Evolutionary conservation across 148 eudicot genomes (phyloP), one percentile per base, ranked within the genome.

Genomic region (Nepenthes mirabilis): DNA sequence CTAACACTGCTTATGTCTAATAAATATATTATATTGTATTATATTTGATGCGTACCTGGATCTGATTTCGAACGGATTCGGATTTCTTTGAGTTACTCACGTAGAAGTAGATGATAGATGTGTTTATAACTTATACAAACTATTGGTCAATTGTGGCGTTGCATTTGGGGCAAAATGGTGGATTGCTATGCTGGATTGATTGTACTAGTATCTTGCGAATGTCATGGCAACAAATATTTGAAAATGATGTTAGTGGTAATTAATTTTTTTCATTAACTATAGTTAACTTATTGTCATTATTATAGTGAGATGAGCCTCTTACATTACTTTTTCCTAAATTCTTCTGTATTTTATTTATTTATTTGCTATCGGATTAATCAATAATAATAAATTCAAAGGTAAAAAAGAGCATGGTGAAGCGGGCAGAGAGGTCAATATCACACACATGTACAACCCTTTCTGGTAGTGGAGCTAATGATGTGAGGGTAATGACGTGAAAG

Each of bases 41-140:
- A 23, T 23, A 23, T 23, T 23, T n/a, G n/a, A n/a, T n/a, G n/a
- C n/a, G n/a, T n/a, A n/a, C n/a, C n/a, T n/a, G n/a, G n/a, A n/a
- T n/a, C n/a, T n/a, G n/a, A n/a, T n/a, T n/a, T n/a, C n/a, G n/a
- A n/a, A n/a, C n/a, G n/a, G n/a, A n/a, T n/a, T n/a, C n/a, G n/a
- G n/a, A n/a, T n/a, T n/a, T n/a, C n/a, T n/a, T 11, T 83, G 89
- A 85, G 62, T 83, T 34, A 85, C 80, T 47, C 89, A 83, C 53
- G 89, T 76, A 5, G 85, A 80, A 43, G 61, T 78, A 33, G 78
- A 82, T 5, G 76, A 71, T 36, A 59, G 61, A 10, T 68, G 52
- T 4, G 64, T 65, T 58, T 75, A 55, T 43, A 56, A 61, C 65
- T 52, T 78, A 6, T 75, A 68, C 64, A 73, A 52, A 66, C 67